Conservation (phyloP, 75 land plant species). For the Sequoia sempervirens region DNA sequence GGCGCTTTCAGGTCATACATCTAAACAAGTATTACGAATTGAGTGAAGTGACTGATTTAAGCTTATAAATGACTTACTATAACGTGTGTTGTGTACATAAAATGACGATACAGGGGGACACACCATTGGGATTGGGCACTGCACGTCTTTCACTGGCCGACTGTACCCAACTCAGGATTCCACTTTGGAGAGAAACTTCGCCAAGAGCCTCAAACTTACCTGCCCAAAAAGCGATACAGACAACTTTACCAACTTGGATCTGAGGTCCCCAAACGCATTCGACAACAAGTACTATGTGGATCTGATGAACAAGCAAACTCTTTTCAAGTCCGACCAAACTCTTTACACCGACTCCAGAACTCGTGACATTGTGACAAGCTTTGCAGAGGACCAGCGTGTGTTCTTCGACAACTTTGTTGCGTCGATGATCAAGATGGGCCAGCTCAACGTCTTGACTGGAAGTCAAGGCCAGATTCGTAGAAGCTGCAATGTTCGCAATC, state of each 20-base stretch:
- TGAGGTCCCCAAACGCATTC: background rate
- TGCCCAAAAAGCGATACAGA: background rate
- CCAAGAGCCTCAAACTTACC: background rate
- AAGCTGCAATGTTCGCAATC: slow-evolving; percentile 8
- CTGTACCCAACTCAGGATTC: slow-evolving; percentile 28
- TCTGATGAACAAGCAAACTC: background rate
- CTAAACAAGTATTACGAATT: background rate
- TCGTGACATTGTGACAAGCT: background rate
- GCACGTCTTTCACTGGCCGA: slow-evolving; percentile 13
- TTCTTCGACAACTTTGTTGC: slow-evolving; percentile 11
- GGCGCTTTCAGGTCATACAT: background rate
- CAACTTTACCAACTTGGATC: slow-evolving; percentile 2
- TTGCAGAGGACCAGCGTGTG: background rate
- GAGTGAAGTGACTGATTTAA: background rate
- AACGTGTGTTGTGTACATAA: background rate
- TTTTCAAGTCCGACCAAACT: background rate
- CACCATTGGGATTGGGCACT: slow-evolving; percentile 33
- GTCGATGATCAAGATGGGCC: slow-evolving; percentile 22
- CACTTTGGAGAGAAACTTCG: background rate
- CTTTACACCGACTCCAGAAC: background rate
- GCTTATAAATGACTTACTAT: background rate
- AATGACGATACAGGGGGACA: slow-evolving; percentile 17
- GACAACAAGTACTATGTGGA: slow-evolving; percentile 9
- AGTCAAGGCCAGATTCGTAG: slow-evolving; percentile 9
- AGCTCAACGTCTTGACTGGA: slow-evolving; percentile 13